Base-by-base conservation (phyloP, 306 rosid genomes). In the Lathyrus oleraceus region DNA sequence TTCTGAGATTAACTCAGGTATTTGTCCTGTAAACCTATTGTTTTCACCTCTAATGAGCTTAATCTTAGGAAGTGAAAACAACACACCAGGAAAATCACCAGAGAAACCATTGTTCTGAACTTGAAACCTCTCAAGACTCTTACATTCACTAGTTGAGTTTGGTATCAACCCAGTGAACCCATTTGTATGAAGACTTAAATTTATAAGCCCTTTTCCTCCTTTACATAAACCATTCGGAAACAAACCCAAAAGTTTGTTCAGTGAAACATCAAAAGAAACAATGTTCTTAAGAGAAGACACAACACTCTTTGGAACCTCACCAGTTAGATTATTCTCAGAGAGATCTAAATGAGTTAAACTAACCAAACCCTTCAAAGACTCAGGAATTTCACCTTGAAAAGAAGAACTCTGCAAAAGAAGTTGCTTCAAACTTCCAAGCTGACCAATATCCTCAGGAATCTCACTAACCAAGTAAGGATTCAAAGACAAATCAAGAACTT, bases 31-130 rank as follows among this genome's bases (percentile, higher is more conserved):
- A 76, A 94, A 86, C 16, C 83, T 69, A 66, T 94, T 94, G 74
- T 88, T 94, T 72, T 94, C 99, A 75, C 89, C 99, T 84, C 99
- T 80, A 10, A 94, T 81, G 66, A 88, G 99, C 87, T 87, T 88
- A 19, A 94, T 72, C 76, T 82, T 91, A 49, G 95, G 97, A 14
- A 91, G 59, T 19, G 99, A 90, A 96, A 96, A 94, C 36, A 94
- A 28, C 39, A 69, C 79, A 75, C 4, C 4, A 1, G 99, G 96
- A 61, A 94, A 87, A 65, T 83, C 90, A 23, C 96, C 97, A 66
- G 89, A 84, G 65, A 94, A 86, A 67, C 79, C 75, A 80, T 94
- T 94, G 85, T 88, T 87, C 85, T 94, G 99, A 71, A 94, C 92
- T 76, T 94, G 96, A 78, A 94, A 85, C 69, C 84, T 86, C 88